Evolutionary conservation across 208 protist species (phyloP).

Genomic region (Acanthamoeba castellanii): DNA sequence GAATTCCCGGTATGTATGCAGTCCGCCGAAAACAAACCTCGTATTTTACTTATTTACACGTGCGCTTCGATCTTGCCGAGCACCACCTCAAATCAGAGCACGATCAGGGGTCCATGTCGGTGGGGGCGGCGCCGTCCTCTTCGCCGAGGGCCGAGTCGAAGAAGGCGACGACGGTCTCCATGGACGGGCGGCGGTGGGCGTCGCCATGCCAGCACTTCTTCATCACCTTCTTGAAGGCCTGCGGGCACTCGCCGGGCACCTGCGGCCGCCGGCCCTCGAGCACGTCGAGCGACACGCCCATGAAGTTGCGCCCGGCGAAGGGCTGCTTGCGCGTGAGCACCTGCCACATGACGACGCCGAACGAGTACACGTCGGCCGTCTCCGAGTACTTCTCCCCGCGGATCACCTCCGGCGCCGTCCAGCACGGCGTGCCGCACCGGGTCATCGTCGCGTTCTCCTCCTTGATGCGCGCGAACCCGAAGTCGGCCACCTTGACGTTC

Average conservation of each 20-base stretch:
- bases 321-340: background rate
- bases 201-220: background rate
- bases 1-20: too few relatives aligned
- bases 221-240: background rate
- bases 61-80: too few relatives aligned
- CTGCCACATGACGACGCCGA: background rate
- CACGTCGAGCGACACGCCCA: slow-evolving; percentile 11
- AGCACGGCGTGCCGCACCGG: background rate
- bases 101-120: background rate
- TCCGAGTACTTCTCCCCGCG: background rate
- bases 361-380: background rate
- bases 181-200: background rate
- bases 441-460: too few relatives aligned
- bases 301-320: slow-evolving; percentile 7
- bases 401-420: background rate
- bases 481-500: too few relatives aligned
- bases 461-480: too few relatives aligned
- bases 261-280: background rate
- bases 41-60: background rate
- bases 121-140: background rate
- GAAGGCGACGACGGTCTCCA: background rate
- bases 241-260: background rate
- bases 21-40: too few relatives aligned
- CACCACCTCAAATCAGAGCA: background rate
- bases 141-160: background rate